phyloP scores from a whole-genome alignment of 2,329 filamentous ascomycete genomes.

The Cladophialophora carrionii region DNA sequence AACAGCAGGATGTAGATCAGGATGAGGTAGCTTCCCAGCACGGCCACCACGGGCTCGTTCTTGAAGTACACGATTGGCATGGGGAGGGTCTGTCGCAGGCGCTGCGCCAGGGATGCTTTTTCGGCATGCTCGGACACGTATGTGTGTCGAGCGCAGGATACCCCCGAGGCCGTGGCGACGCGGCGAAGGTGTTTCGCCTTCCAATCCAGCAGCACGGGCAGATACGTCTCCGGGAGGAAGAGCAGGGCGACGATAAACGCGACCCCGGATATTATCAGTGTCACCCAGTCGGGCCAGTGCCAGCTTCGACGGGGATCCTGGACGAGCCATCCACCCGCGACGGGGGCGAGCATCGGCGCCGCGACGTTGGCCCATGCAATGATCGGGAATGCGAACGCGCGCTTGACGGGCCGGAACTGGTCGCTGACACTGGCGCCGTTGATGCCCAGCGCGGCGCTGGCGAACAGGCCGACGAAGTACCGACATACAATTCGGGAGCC shows the following conservation, averaged over 20 bases:
- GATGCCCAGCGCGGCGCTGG: slow-evolving; percentile 37
- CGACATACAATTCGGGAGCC: slow-evolving; percentile 51
- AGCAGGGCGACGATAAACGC: slow-evolving; percentile 4
- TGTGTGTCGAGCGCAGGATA: background rate
- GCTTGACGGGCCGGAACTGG: slow-evolving; percentile 6
- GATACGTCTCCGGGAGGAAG: slow-evolving; percentile 17
- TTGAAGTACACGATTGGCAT: slow-evolving; percentile 51
- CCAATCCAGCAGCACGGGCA: slow-evolving; percentile 15
- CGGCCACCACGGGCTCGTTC: slow-evolving; percentile 46
- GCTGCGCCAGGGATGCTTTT: background rate
- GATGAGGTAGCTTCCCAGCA: slow-evolving; percentile 39
- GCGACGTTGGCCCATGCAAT: slow-evolving; percentile 12
- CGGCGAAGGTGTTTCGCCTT: slow-evolving; percentile 15
- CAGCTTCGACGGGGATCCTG: background rate
- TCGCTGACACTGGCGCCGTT: slow-evolving; percentile 35
- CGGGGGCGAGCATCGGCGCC: slow-evolving; percentile 6
- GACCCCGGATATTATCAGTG: slow-evolving; percentile 6
- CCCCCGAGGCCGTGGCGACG: background rate
- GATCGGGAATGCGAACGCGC: slow-evolving; percentile 7
- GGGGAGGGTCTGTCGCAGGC: background rate
- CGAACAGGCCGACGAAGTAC: slow-evolving; percentile 11
- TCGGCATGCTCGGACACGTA: background rate
- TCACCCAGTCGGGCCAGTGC: slow-evolving; percentile 16
- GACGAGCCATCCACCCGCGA: slow-evolving; percentile 38
- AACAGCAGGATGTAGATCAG: slow-evolving; percentile 43